A percentile compares a stretch with the other conserved stretches of the same genome.
These are phyloP conservation scores for Ganoderma lingzhi DNA, from an alignment of 1,284 basidiomycete species.

Conservation along the genomic window DNA sequence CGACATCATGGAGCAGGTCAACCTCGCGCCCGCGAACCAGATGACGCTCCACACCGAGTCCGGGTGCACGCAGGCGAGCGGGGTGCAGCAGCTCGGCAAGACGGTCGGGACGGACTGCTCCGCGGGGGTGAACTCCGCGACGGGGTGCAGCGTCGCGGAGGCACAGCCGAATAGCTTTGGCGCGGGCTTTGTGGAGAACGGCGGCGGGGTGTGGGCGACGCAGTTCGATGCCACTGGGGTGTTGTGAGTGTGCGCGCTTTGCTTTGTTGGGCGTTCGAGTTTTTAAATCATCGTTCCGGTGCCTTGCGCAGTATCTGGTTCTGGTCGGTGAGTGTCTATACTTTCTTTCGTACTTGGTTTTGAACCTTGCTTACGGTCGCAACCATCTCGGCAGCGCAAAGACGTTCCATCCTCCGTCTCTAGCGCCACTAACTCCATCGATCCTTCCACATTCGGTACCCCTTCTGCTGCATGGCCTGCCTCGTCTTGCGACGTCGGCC, in stretches of 20 bases:
- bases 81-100: conserved; percentile 46
- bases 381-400: conserved; percentile 43
- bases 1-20: conserved; percentile 58
- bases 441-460: conserved; percentile 62
- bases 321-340: conserved; percentile 53
- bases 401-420: conserved; percentile 41
- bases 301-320: conserved; percentile 69
- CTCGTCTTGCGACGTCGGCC: conserved; percentile 53
- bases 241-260: conserved; percentile 32
- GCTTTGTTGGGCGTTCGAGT: not conserved
- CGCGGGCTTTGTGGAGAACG: conserved; percentile 58
- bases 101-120: conserved; percentile 51
- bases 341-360: not conserved
- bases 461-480: conserved; percentile 64
- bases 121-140: conserved; percentile 15
- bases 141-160: conserved; percentile 43
- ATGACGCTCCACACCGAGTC: conserved; percentile 54
- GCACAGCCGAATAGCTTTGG: conserved; percentile 59
- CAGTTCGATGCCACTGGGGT: conserved; percentile 63
- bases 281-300: not conserved
- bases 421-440: conserved; percentile 46
- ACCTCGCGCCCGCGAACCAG: conserved; percentile 52
- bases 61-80: conserved; percentile 45
- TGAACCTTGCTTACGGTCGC: not conserved
- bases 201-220: conserved; percentile 72